Evolutionary conservation across 1,284 basidiomycete species (phyloP), one percentile per base, ranked within the genome.

Genomic region (Leccinum angustisporum): DNA sequence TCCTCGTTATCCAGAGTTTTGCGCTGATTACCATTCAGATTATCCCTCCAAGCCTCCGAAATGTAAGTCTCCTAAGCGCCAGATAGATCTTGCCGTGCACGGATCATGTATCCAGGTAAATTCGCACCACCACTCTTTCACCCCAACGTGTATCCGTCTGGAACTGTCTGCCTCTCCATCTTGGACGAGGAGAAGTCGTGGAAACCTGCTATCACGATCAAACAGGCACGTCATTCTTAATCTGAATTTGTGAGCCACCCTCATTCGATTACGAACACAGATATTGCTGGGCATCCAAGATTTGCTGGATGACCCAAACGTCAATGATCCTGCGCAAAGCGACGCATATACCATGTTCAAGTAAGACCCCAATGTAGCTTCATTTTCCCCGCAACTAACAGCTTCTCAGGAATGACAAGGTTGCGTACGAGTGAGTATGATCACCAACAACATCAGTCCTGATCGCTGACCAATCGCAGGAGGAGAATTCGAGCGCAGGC

Each of bases 191-290:
- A 99, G 78, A 99, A 99, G 78, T 91, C 90, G 5, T 99, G 97
- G 97, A 98, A 98, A 76, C 95, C 97, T 10, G 92, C 95, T 2
- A 98, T 99, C 70, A 99, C 96, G 2, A 95, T 99, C 79, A 99
- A 99, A 77, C 96, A 98, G 84, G 95, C 93, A 46, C 53, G 84
- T 72, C 10, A 40, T 52, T 46, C 2, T 18, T 25, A 50, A 58
- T 40, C 31, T 59, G 10, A 52, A 56, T 57, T 18, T 5, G n/a
- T 61, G 38, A 27, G 33, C 31, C 30, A 57, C 31, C 25, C 36
- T 55, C 52, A 16, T 34, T 57, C 55, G 34, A 48, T 33, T 55
- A 21, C 10, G 5, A 16, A 38, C 59, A 58, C 67, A 98, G 95
- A 96, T 99, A 68, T 80, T 98, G 30, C 82, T 98, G 16, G 97